phyloP scores from a whole-genome alignment of 345 rosid genomes.

The Camelina neglecta region DNA sequence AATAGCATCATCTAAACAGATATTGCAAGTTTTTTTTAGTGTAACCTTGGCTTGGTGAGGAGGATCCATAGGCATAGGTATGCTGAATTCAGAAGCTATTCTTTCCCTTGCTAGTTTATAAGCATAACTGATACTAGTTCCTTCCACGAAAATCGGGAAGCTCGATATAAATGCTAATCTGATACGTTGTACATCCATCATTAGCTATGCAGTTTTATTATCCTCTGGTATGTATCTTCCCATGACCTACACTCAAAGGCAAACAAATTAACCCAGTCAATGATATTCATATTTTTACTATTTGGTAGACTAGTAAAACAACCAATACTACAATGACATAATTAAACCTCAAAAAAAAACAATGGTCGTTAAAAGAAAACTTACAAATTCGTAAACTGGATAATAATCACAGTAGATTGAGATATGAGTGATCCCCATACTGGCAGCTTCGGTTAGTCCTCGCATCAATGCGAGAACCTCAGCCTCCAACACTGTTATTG shows the following conservation, averaged over 20 bases:
- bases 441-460: constrained; percentile 24
- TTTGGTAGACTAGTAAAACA: background rate
- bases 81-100: constrained; percentile 54
- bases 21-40: constrained; percentile 50
- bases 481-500: constrained; percentile 7
- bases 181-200: constrained; percentile 4
- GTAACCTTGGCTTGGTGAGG: constrained; percentile 29
- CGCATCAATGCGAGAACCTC: constrained; percentile 15
- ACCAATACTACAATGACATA: background rate
- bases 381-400: background rate
- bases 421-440: constrained; percentile 21
- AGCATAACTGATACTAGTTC: constrained; percentile 47
- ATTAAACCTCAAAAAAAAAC: background rate
- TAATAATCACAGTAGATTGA: constrained; percentile 18
- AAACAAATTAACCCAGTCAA: background rate
- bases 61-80: constrained; percentile 45
- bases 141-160: constrained; percentile 36
- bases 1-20: constrained; percentile 57
- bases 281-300: background rate
- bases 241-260: constrained; percentile 15
- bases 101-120: constrained; percentile 69
- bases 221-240: background rate
- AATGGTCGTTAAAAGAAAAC: background rate
- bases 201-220: constrained; percentile 43
- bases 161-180: background rate